Percentiles rank a stretch among this genome's conserved stretches.
Conservation (phyloP, 2,329 filamentous ascomycete genomes). For the Claviceps arundinis region DNA sequence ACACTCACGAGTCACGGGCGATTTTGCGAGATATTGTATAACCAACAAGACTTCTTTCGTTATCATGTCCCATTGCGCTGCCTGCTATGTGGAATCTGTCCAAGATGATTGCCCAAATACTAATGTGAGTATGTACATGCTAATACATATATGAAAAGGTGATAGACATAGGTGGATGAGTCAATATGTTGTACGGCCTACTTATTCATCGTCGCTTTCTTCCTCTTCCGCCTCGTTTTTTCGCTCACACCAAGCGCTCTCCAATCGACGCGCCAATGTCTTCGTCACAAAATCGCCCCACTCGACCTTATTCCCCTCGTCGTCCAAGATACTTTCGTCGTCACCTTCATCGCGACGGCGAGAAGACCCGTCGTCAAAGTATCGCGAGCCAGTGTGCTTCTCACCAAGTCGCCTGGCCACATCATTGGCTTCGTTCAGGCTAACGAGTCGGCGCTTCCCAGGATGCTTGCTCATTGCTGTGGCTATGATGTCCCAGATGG, state of each 20-base stretch:
- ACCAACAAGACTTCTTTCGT: too few species aligned
- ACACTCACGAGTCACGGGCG: too few species aligned
- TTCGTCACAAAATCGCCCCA: conserved; percentile 19
- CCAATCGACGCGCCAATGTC: conserved; percentile 8
- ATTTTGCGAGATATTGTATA: too few species aligned
- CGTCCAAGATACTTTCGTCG: conserved; percentile 9
- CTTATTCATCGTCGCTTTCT: conserved; percentile 1
- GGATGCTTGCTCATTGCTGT: conserved; percentile 18
- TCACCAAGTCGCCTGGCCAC: conserved; percentile 43
- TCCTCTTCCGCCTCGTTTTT: conserved; percentile 9
- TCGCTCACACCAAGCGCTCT: conserved; percentile 11
- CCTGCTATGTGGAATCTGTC: not conserved
- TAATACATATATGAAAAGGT: not conserved
- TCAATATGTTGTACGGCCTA: not conserved
- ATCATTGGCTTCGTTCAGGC: conserved; percentile 43
- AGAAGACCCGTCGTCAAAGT: conserved; percentile 21
- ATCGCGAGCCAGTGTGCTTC: conserved; percentile 25
- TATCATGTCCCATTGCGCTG: too few species aligned
- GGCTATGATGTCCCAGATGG: conserved; percentile 22
- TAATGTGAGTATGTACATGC: too few species aligned
- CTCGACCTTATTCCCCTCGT: conserved; percentile 10
- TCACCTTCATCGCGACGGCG: conserved; percentile 15
- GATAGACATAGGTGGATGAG: not conserved
- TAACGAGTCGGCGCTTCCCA: conserved; percentile 35
- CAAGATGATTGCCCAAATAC: not conserved